A percentile compares a stretch with the other conserved stretches of the same genome.
These are phyloP conservation scores for Hortiboletus campestris DNA, from an alignment of 768 basidiomycete genomes.

Conservation along the genomic window DNA sequence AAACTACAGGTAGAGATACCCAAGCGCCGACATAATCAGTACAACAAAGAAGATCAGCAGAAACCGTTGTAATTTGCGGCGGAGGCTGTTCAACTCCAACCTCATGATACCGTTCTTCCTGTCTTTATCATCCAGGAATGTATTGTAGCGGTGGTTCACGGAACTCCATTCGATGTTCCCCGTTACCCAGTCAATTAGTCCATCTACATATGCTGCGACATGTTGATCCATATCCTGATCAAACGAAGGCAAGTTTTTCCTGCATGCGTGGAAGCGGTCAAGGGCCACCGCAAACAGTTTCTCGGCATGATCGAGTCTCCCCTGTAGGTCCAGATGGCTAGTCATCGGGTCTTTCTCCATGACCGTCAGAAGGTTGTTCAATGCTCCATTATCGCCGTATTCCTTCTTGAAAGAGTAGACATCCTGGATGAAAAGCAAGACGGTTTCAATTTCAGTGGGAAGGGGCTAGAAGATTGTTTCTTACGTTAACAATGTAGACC, in stretches of 20 bases:
- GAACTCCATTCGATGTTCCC: conserved; percentile 31
- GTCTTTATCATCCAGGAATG: conserved; percentile 20
- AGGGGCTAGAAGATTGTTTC: not conserved
- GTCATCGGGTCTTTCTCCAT: conserved; percentile 26
- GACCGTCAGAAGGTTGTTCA: conserved; percentile 29
- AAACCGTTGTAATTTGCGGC: not conserved
- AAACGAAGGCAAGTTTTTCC: conserved; percentile 19
- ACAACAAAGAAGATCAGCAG: conserved; percentile 7
- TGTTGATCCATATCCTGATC: conserved; percentile 14
- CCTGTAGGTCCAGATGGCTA: conserved; percentile 24
- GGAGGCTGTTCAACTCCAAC: conserved; percentile 7
- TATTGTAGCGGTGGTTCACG: conserved; percentile 27
- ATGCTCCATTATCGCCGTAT: conserved; percentile 25
- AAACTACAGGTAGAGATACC: not conserved
- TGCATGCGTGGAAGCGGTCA: conserved; percentile 23
- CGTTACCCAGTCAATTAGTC: conserved; percentile 24
- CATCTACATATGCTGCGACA: conserved; percentile 23
- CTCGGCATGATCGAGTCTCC: conserved; percentile 20
- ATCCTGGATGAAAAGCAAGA: conserved; percentile 10
- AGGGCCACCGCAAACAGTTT: conserved; percentile 22
- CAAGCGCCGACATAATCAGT: conserved; percentile 4
- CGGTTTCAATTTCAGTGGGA: not conserved
- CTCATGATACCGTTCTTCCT: conserved; percentile 22
- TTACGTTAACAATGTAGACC: conserved; percentile 28
- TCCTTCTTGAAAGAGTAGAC: conserved; percentile 34